Percentiles rank a stretch among this genome's conserved stretches.
Conservation (phyloP, 1,139 yeast genomes). For the Sugiyamaella paludigena region DNA sequence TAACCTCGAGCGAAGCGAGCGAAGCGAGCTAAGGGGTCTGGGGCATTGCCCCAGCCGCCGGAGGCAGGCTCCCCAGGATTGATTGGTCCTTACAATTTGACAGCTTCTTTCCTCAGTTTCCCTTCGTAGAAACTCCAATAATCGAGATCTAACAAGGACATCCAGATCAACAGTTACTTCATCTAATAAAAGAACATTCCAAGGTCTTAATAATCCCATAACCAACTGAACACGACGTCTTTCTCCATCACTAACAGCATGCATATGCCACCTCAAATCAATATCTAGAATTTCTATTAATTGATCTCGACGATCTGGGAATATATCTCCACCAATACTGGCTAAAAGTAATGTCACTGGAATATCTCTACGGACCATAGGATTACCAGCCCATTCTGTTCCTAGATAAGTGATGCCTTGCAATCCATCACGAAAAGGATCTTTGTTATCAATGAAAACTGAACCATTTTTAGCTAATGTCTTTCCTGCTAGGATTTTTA, state of each 20-base stretch:
- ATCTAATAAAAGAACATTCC: constrained; percentile 79
- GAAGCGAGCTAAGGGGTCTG: background rate
- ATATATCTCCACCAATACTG: constrained; percentile 79
- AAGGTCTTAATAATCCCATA: constrained; percentile 90
- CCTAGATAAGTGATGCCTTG: constrained; percentile 86
- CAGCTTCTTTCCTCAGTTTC: constrained; percentile 71
- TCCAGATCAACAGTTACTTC: constrained; percentile 97
- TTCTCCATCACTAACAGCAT: constrained; percentile 88
- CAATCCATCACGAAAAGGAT: constrained; percentile 70
- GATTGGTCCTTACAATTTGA: constrained; percentile 34
- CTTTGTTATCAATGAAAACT: constrained; percentile 65
- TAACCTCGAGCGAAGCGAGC: background rate
- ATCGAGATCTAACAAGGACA: constrained; percentile 78
- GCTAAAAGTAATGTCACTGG: constrained; percentile 75
- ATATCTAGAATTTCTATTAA: constrained; percentile 76
- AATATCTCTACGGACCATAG: constrained; percentile 84
- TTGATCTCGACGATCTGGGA: constrained; percentile 69
- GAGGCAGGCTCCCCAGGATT: no score
- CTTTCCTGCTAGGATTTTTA: constrained; percentile 85
- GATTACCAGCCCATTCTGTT: constrained; percentile 96
- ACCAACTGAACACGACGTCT: constrained; percentile 88
- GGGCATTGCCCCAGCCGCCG: background rate
- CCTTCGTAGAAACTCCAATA: constrained; percentile 61
- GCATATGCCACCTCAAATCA: constrained; percentile 90
- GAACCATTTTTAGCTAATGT: constrained; percentile 74